phyloP scores from a whole-genome alignment of 257 asterid species.

The Mentha longifolia region DNA sequence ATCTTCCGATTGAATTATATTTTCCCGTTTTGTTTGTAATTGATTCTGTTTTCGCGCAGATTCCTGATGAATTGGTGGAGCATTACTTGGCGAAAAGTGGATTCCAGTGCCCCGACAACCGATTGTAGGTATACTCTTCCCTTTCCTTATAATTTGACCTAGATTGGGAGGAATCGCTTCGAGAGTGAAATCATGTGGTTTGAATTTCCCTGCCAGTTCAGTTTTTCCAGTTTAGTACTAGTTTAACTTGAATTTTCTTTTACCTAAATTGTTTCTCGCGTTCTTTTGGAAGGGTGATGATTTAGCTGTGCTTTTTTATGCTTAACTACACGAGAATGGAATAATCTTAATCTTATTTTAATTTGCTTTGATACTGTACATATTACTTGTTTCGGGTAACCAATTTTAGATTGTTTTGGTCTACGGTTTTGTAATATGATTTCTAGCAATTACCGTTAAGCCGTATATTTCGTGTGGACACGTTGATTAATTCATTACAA shows the following conservation, averaged over 20 bases:
- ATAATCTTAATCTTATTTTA: not conserved
- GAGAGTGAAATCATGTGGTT: not conserved
- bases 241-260: not conserved
- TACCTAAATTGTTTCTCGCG: not conserved
- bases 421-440: not conserved
- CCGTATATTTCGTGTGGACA: not conserved
- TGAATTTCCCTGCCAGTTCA: conserved; percentile 1
- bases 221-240: not conserved
- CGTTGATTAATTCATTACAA: not conserved
- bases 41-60: conserved; percentile 46
- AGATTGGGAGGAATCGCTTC: not conserved
- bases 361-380: not conserved
- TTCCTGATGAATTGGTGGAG: conserved; percentile 97
- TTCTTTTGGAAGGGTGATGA: not conserved
- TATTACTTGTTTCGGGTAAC: conserved; percentile 6
- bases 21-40: not conserved
- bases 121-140: conserved; percentile 75
- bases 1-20: not conserved
- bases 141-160: conserved; percentile 30
- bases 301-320: not conserved
- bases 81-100: conserved; percentile 95
- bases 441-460: not conserved
- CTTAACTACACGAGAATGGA: not conserved
- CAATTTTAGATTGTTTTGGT: not conserved
- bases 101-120: conserved; percentile 94